Evolutionary conservation across 2,329 filamentous ascomycete species (phyloP).

Genomic region (Tolypocladium nubicola): DNA sequence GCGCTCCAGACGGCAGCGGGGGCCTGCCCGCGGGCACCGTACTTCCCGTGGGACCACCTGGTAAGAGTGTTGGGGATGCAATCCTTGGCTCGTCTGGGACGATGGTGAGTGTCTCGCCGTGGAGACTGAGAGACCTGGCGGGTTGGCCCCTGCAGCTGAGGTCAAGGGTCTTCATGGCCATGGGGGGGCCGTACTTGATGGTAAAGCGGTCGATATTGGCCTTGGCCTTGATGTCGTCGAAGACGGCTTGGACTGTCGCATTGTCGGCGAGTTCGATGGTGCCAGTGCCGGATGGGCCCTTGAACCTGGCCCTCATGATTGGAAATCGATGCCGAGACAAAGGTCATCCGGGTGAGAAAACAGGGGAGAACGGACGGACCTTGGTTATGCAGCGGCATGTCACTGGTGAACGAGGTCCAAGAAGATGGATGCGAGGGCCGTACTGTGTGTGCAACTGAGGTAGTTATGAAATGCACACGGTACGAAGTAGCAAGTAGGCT

Average conservation of each 20-base stretch:
- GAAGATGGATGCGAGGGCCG: background rate
- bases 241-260: constrained; percentile 53
- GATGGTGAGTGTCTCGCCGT: constrained; percentile 40
- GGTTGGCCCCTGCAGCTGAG: constrained; percentile 39
- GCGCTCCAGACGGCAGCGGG: background rate
- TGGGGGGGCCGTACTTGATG: constrained; percentile 76
- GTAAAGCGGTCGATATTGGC: constrained; percentile 58
- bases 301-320: constrained; percentile 62
- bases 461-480: no score
- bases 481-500: no score
- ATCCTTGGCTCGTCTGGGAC: constrained; percentile 26
- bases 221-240: constrained; percentile 48
- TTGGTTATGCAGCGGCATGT: background rate
- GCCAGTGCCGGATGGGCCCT: constrained; percentile 62
- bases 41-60: background rate
- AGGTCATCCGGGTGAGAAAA: background rate
- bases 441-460: no score
- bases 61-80: constrained; percentile 2
- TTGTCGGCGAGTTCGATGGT: constrained; percentile 58
- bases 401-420: background rate
- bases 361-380: background rate
- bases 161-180: constrained; percentile 52
- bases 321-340: background rate
- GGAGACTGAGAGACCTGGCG: constrained; percentile 36
- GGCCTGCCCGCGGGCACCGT: background rate